Percentiles rank a stretch among this genome's conserved stretches.
Evolutionary conservation across 2,329 filamentous ascomycete species (phyloP).

Genomic region (Harringtonia lauricola): DNA sequence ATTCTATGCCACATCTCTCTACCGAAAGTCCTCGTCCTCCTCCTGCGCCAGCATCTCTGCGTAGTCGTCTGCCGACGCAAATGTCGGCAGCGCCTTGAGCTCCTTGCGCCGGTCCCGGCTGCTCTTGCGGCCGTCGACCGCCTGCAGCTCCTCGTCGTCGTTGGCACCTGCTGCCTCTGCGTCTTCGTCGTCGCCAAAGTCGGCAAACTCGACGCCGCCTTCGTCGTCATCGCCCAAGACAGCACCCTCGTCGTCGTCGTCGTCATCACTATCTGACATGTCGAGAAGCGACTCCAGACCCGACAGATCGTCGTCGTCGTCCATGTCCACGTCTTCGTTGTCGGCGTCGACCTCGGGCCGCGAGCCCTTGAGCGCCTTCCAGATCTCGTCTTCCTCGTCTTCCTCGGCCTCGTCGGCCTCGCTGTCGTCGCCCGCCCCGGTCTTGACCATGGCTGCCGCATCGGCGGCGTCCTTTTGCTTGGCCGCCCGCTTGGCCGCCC

Average conservation of each 20-base stretch:
- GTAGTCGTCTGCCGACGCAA: slow-evolving; percentile 91
- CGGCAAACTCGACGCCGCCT: slow-evolving; percentile 23
- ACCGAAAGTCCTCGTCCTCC: slow-evolving; percentile 32
- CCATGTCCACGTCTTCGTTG: slow-evolving; percentile 35
- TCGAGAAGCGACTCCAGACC: slow-evolving; percentile 15
- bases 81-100: slow-evolving; percentile 80
- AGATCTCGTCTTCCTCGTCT: slow-evolving; percentile 23
- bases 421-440: slow-evolving; percentile 23
- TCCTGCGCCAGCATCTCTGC: slow-evolving; percentile 71
- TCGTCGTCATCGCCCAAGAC: slow-evolving; percentile 25
- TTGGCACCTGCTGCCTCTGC: too few species aligned
- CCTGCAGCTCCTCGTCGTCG: slow-evolving; percentile 25
- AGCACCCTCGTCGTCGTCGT: slow-evolving; percentile 23
- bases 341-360: slow-evolving; percentile 30
- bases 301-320: slow-evolving; percentile 21
- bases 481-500: slow-evolving; percentile 35
- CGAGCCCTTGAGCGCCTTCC: slow-evolving; percentile 23
- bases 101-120: slow-evolving; percentile 62
- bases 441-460: slow-evolving; percentile 60
- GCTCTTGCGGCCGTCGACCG: slow-evolving; percentile 23
- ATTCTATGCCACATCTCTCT: neutral
- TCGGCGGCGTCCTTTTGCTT: slow-evolving; percentile 47
- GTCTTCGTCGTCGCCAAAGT: slow-evolving; percentile 27
- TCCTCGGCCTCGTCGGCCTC: slow-evolving; percentile 49
- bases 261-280: slow-evolving; percentile 25